These are phyloP conservation scores for Multifurca ochricompacta DNA, from an alignment of 768 basidiomycete species.

Conservation along the genomic window DNA sequence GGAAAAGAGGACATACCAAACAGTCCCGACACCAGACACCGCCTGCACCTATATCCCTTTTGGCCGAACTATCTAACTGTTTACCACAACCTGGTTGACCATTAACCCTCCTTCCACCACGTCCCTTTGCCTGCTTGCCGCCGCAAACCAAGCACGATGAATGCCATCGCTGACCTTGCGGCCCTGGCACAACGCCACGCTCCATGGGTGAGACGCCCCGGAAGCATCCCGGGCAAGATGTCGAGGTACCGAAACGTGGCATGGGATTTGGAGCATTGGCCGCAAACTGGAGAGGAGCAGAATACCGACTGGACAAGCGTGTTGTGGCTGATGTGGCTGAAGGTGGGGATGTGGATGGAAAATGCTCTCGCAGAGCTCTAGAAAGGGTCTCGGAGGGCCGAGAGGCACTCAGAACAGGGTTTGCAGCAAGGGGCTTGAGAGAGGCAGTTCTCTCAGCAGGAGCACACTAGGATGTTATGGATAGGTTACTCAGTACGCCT, in stretches of 20 bases:
- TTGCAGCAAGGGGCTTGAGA: conserved; percentile 20
- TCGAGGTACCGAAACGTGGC: conserved; percentile 52
- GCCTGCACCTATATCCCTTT: conserved; percentile 53
- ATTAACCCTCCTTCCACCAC: conserved; percentile 40
- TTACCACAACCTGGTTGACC: conserved; percentile 75
- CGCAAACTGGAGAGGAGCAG: conserved; percentile 33
- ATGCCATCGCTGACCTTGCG: conserved; percentile 79
- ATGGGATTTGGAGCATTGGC: conserved; percentile 30
- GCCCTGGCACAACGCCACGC: conserved; percentile 76
- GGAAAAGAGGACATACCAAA: conserved; percentile 36
- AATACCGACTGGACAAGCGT: conserved; percentile 34
- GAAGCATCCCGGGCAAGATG: conserved; percentile 68
- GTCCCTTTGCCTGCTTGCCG: conserved; percentile 46
- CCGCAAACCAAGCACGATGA: conserved; percentile 71
- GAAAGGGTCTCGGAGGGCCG: conserved; percentile 8
- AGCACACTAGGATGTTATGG: conserved; percentile 33
- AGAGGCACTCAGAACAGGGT: conserved; percentile 5
- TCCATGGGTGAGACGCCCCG: conserved; percentile 77
- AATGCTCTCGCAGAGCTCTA: conserved; percentile 12
- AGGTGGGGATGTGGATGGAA: conserved; percentile 21
- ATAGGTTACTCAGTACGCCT: background rate
- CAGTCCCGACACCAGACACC: conserved; percentile 82
- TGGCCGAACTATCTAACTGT: conserved; percentile 75
- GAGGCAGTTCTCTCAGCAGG: conserved; percentile 38
- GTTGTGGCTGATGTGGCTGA: conserved; percentile 22